Evolutionary conservation across 306 rosid species (phyloP).

Genomic region (Sicyos baderoa): DNA sequence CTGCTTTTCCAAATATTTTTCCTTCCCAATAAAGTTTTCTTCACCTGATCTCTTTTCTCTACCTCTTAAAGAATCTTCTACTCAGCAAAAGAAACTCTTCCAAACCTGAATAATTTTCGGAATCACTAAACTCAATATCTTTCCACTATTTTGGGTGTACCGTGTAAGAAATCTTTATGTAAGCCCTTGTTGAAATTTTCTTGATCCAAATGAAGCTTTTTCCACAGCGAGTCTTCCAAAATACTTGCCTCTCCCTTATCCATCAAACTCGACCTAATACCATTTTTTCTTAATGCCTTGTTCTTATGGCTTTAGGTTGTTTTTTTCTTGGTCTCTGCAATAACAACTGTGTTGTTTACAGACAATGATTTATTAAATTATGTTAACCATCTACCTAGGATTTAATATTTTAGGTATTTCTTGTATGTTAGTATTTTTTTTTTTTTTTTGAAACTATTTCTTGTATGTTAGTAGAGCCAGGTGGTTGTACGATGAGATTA

Average conservation of each 20-base stretch:
- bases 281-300: background rate
- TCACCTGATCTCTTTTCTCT: background rate
- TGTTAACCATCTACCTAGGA: background rate
- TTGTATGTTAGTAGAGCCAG: too few species aligned
- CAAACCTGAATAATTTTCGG: background rate
- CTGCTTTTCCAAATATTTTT: background rate
- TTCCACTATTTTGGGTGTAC: background rate
- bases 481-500: too few species aligned
- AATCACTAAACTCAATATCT: background rate
- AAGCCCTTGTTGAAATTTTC: background rate
- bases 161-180: background rate
- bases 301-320: background rate
- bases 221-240: background rate
- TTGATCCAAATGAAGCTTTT: conserved; percentile 4
- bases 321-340: background rate
- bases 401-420: too few species aligned
- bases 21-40: background rate
- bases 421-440: too few species aligned
- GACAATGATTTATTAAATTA: background rate
- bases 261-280: background rate
- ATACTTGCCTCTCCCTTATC: background rate
- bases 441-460: too few species aligned
- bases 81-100: background rate
- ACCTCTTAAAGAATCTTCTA: background rate
- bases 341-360: background rate